Percentiles rank a stretch among this genome's conserved stretches.
These are phyloP conservation scores for Ochetophila trinervis DNA, from an alignment of 306 rosid species.

Conservation along the genomic window DNA sequence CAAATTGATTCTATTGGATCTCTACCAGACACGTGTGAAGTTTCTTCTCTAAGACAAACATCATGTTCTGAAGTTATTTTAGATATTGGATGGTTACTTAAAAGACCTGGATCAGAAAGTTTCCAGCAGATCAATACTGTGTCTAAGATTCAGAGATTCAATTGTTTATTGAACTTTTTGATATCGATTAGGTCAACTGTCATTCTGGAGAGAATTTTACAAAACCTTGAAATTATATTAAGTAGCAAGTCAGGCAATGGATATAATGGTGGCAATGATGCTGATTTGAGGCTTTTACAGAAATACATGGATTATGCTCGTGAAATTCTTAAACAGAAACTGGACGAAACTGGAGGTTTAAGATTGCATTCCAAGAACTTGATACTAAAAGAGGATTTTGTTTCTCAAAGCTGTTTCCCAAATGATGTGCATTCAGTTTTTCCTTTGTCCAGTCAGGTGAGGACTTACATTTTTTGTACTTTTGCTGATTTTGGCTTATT, in stretches of 20 bases:
- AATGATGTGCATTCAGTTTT: constrained; percentile 30
- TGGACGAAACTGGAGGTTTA: constrained; percentile 27
- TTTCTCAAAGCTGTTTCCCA: constrained; percentile 35
- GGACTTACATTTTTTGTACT: constrained; percentile 15
- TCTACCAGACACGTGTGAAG: constrained; percentile 49
- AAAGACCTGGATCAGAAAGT: constrained; percentile 56
- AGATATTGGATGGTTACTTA: constrained; percentile 92
- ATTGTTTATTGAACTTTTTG: constrained; percentile 65
- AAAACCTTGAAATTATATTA: constrained; percentile 45
- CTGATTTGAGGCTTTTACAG: constrained; percentile 43
- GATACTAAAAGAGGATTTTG: constrained; percentile 31
- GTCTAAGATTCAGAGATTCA: constrained; percentile 68
- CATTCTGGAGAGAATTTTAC: constrained; percentile 67
- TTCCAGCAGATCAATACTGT: constrained; percentile 48
- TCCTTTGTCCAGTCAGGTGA: constrained; percentile 52
- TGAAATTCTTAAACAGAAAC: constrained; percentile 42
- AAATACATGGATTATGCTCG: constrained; percentile 46
- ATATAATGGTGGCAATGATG: constrained; percentile 31
- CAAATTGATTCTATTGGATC: constrained; percentile 35
- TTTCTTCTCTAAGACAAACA: constrained; percentile 43
- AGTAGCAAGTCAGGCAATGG: constrained; percentile 32
- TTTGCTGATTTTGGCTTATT: constrained; percentile 1
- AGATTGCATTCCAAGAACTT: constrained; percentile 14
- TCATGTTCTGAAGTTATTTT: constrained; percentile 61
- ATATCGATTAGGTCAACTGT: constrained; percentile 52